Evolutionary conservation across 257 asterid species (phyloP).

Genomic region (Solanum peruvianum): DNA sequence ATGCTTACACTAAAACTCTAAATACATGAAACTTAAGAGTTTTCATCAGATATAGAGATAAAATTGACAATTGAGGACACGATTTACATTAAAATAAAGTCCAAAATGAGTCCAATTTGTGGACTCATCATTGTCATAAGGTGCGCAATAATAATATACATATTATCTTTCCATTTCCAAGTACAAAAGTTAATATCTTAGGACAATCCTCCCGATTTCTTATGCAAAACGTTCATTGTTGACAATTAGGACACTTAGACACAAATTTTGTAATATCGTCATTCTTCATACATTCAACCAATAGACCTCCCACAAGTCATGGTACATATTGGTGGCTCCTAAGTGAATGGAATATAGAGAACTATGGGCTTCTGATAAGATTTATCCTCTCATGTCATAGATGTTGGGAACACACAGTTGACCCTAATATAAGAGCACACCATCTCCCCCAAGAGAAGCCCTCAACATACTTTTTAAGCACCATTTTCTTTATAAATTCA

Average conservation of each 20-base stretch:
- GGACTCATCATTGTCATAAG: not conserved
- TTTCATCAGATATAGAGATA: too few species aligned
- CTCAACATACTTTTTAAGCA: not conserved
- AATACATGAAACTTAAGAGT: too few species aligned
- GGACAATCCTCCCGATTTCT: not conserved
- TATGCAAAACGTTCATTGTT: not conserved
- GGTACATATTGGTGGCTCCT: not conserved
- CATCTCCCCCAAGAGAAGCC: not conserved
- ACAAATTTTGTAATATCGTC: not conserved
- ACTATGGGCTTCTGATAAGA: not conserved
- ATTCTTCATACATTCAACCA: not conserved
- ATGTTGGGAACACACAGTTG: not conserved
- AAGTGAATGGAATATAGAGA: not conserved
- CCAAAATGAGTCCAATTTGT: too few species aligned
- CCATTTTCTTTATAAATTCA: not conserved
- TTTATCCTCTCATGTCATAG: not conserved
- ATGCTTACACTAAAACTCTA: too few species aligned
- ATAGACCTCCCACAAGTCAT: not conserved
- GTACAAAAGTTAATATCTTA: too few species aligned
- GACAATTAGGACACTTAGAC: not conserved
- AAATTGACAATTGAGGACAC: too few species aligned
- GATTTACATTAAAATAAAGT: too few species aligned
- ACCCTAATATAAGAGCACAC: not conserved
- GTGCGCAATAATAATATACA: not conserved
- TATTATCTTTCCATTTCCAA: not conserved